Conservation (phyloP, 768 basidiomycete genomes). For the Kwoniella europaea region DNA sequence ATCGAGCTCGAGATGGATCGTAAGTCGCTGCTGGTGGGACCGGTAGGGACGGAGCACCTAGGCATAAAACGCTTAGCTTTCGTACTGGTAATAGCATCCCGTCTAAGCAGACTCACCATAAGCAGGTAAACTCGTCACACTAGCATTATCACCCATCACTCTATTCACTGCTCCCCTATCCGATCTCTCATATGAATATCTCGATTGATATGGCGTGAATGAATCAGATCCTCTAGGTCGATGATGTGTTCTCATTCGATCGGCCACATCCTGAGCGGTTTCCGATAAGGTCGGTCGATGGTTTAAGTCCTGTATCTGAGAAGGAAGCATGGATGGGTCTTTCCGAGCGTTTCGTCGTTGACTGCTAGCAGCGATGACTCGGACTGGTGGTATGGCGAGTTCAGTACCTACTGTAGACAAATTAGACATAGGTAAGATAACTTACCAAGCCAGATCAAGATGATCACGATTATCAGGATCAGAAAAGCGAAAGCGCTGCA, state of each 20-base stretch:
- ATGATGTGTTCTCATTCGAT: background rate
- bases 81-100: background rate
- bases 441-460: constrained; percentile 16
- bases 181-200: background rate
- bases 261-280: constrained; percentile 11
- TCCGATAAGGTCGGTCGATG: constrained; percentile 12
- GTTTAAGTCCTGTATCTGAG: constrained; percentile 5
- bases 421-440: background rate
- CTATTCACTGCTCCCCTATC: constrained; percentile 13
- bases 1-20: constrained; percentile 8
- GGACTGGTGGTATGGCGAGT: background rate
- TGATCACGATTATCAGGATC: constrained; percentile 11
- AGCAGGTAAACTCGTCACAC: constrained; percentile 24
- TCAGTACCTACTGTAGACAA: background rate
- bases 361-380: background rate
- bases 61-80: background rate
- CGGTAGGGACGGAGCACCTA: constrained; percentile 17
- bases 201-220: background rate
- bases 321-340: constrained; percentile 9
- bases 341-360: constrained; percentile 1
- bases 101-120: constrained; percentile 20
- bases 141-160: constrained; percentile 1
- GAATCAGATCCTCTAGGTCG: background rate
- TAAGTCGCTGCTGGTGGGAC: constrained; percentile 14
- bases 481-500: constrained; percentile 16